Evolutionary conservation across 2,329 filamentous ascomycete genomes (phyloP), one percentile per base, ranked within the genome.

Genomic region (Fusarium dimerum): DNA sequence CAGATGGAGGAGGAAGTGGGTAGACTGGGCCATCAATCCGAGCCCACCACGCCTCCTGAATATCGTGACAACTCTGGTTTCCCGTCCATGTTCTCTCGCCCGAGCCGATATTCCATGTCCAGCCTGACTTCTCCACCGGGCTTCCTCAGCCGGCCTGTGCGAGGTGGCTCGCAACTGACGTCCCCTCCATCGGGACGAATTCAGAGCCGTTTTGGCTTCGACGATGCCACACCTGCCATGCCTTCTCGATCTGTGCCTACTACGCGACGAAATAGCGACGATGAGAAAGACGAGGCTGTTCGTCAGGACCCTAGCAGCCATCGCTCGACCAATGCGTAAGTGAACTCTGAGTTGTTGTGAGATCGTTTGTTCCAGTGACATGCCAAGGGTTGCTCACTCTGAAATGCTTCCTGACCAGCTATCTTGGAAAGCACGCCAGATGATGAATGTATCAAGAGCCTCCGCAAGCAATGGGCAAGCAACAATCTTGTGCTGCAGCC

Each of bases 11-110:
- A 91, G 63, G 89, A 94, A 62, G 80, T 95, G 51, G 79, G 80
- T 52, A 69, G 79, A 64, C 73, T 79, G 56, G 79, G 89, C 48
- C 89, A 92, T 65, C 90, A 95, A 69, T 96, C 90, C 63, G 93
- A 97, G 74, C 94, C 94, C 15, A 97, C 94, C 2, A 99, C 94
- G 18, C 94, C 94, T 18, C 94, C 94, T 32, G 94, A 97, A 71
- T 93, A 94, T 71, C 87, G 86, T 63, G 91, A 96, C 60, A 85
- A 76, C 52, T 78, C 84, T 56, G 87, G 87, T 41, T 93, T 96
- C 66, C 86, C 89, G 50, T 86, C 85, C 65, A 85, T 89, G 61
- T 89, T 94, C 68, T 91, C 90, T 50, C 85, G 91, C 40, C 89
- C 91, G 41, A 92, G 92, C 69, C 85, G 92, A 56, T 93, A 96